phyloP scores from a whole-genome alignment of 345 rosid genomes.

The Raphanus raphanistrum region DNA sequence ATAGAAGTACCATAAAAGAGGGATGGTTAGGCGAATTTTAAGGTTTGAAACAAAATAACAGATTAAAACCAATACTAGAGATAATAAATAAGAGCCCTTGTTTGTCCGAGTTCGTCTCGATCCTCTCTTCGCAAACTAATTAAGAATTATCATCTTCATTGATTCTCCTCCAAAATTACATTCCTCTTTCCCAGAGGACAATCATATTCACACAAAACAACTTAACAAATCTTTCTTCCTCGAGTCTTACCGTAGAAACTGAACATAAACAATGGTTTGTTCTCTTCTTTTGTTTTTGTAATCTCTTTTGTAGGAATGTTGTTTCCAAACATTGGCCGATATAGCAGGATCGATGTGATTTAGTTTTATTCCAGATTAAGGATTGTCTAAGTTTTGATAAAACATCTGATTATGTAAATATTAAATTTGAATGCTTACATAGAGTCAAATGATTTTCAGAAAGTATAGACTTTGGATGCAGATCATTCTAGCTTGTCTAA shows the following conservation, averaged over 20 bases:
- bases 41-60: constrained; percentile 9
- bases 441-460: not conserved
- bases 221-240: constrained; percentile 6
- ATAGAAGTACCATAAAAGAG: not conserved
- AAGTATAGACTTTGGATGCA: not conserved
- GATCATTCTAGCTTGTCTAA: not conserved
- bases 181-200: constrained; percentile 13
- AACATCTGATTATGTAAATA: not conserved
- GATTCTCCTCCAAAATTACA: not conserved
- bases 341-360: not conserved
- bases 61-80: constrained; percentile 9
- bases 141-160: not conserved
- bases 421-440: not conserved
- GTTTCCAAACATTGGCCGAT: not conserved
- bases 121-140: constrained; percentile 31
- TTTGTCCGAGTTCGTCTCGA: constrained; percentile 35
- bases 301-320: not conserved
- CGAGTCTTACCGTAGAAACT: constrained; percentile 15
- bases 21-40: constrained; percentile 31
- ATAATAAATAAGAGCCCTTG: constrained; percentile 7
- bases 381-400: not conserved
- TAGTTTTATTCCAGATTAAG: not conserved
- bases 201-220: constrained; percentile 11
- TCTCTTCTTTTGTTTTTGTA: not conserved
- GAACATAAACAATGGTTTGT: constrained; percentile 35